Base-by-base conservation (phyloP, 1,284 basidiomycete genomes). In the Porogramme epimiltina region DNA sequence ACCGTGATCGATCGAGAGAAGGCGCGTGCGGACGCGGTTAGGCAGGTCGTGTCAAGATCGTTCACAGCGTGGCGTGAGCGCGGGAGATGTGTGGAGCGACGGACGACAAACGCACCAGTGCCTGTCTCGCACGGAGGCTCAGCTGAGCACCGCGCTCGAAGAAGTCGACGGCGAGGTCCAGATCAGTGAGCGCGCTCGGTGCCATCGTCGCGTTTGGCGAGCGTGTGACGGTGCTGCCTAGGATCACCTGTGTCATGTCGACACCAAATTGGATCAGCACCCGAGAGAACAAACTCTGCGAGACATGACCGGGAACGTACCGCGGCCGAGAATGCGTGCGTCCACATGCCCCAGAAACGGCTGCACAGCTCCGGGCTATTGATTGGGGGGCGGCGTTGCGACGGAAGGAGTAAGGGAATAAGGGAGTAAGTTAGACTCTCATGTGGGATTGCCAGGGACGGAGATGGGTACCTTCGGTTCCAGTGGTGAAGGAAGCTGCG, bases 301-400 rank as follows among this genome's bases (percentile, higher is more conserved):
- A 22, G 43, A 24, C 45, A 26, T 34, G 34, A 20, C 36, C 16
- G 8, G 31, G 36, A 15, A 63, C 73, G 52, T 55, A 75, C 73
- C 15, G 68, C 69, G 25, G 72, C 68, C 20, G 72, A 71, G 52
- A 75, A 73, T 3, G 68, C 66, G 49, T 71, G 71, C 3, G 68
- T 70, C 72, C 72, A 73, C 56, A 70, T 65, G 25, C 62, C 62
- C 72, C 73, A 73, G 60, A 70, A 71, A 15, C 73, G 68, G 28
- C 65, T 62, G 49, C 64, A 64, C 13, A 70, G 42, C 36, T 59
- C 57, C 13, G 57, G 57, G 52, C 49, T 64, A 4, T 60, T 62
- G 23, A 57, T 58, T 26, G n/a, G n/a, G n/a, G n/a, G n/a, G n/a
- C n/a, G n/a, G n/a, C 61, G 52, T 45, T 10, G 63, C 54, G 38